Evolutionary conservation across 805 yeast genomes (phyloP).

Genomic region (Starmerella stigmatis): DNA sequence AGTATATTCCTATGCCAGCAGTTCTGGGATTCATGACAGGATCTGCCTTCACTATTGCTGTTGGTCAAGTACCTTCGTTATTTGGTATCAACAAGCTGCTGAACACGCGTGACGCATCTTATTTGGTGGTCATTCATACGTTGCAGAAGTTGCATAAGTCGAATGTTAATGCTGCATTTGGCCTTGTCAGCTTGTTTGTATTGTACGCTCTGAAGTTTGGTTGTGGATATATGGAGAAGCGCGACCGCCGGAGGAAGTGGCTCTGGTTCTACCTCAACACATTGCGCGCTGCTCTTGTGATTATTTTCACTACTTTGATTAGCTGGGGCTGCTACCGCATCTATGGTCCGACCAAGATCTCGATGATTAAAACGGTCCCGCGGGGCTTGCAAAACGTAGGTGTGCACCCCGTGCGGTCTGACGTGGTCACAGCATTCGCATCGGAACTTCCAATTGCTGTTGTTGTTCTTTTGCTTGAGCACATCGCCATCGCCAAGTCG

Average conservation of each 20-base stretch:
- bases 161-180: constrained; percentile 79
- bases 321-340: constrained; percentile 58
- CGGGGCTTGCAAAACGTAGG: constrained; percentile 73
- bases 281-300: constrained; percentile 69
- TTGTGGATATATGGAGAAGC: constrained; percentile 50
- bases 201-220: constrained; percentile 61
- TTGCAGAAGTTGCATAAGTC: constrained; percentile 61
- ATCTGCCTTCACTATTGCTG: constrained; percentile 71
- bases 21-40: constrained; percentile 94
- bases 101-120: constrained; percentile 64
- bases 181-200: constrained; percentile 62
- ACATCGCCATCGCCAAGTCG: constrained; percentile 86
- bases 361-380: constrained; percentile 68
- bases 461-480: constrained; percentile 75
- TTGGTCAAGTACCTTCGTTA: constrained; percentile 78
- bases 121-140: constrained; percentile 56
- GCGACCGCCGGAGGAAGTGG: constrained; percentile 49
- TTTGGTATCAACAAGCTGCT: constrained; percentile 61
- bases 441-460: constrained; percentile 77
- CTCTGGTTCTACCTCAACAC: constrained; percentile 62
- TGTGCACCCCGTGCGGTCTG: constrained; percentile 52
- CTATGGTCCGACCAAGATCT: constrained; percentile 38
- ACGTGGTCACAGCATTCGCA: constrained; percentile 51
- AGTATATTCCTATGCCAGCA: constrained; percentile 81
- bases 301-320: constrained; percentile 71